phyloP scores from a whole-genome alignment of 2,329 filamentous ascomycete species.

The Penicillium brevicompactum region DNA sequence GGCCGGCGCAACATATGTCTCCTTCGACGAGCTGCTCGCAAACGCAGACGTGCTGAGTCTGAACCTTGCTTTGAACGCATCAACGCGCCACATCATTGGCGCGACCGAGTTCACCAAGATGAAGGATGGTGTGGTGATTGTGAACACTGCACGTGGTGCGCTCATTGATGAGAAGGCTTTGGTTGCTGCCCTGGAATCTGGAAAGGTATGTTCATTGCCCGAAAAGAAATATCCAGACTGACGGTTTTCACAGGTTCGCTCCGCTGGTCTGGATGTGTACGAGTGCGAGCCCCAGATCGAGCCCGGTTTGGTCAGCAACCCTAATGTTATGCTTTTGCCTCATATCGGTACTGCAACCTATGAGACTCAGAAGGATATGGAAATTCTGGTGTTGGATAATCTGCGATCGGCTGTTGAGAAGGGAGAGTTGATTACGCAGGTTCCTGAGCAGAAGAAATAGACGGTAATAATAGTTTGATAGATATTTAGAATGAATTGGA shows the following conservation, averaged over 20 bases:
- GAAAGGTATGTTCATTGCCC: conserved; percentile 37
- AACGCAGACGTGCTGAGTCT: conserved; percentile 50
- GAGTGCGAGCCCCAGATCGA: conserved; percentile 52
- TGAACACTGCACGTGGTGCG: conserved; percentile 49
- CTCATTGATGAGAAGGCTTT: conserved; percentile 51
- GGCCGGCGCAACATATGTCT: conserved; percentile 46
- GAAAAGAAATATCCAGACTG: not conserved
- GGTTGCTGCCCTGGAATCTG: conserved; percentile 46
- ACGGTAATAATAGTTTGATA: not conserved
- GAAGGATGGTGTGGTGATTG: conserved; percentile 48
- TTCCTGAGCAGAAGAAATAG: conserved; percentile 59
- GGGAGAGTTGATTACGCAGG: conserved; percentile 60
- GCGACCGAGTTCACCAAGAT: conserved; percentile 48
- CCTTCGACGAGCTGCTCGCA: conserved; percentile 50
- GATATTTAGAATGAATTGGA: not conserved
- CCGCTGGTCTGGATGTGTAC: conserved; percentile 51
- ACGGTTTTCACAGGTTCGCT: conserved; percentile 34
- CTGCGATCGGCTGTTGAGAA: conserved; percentile 59
- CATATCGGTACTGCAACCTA: conserved; percentile 63
- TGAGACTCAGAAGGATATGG: conserved; percentile 65
- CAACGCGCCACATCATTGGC: conserved; percentile 50
- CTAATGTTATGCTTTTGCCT: conserved; percentile 56
- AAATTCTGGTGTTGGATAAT: conserved; percentile 61
- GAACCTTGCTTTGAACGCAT: conserved; percentile 48
- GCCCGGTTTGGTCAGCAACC: conserved; percentile 48